These are phyloP conservation scores for Symbiotaphrina buchneri DNA, from an alignment of 495 filamentous ascomycete species.

Conservation along the genomic window DNA sequence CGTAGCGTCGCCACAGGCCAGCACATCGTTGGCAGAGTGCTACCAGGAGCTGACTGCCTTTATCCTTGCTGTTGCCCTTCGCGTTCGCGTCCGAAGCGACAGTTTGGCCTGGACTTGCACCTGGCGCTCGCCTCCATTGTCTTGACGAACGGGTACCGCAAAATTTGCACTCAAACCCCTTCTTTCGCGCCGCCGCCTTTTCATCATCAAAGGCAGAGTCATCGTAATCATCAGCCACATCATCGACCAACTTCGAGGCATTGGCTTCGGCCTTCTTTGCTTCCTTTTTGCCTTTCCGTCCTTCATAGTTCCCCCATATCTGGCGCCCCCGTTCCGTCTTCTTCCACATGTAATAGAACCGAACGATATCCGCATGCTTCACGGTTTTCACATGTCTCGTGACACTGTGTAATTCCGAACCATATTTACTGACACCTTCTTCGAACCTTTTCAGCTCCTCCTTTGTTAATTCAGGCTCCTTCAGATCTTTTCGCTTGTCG, in stretches of 20 bases:
- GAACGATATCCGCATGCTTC: conserved; percentile 53
- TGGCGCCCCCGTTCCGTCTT: conserved; percentile 68
- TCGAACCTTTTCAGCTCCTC: conserved; percentile 78
- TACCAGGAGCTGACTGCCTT: conserved; percentile 49
- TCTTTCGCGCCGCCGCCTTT: conserved; percentile 59
- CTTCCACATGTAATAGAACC: conserved; percentile 97
- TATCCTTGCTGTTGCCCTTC: conserved; percentile 38
- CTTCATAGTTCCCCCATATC: conserved; percentile 76
- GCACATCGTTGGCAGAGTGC: conserved; percentile 82
- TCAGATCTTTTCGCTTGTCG: conserved; percentile 51
- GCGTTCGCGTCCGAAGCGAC: conserved; percentile 41
- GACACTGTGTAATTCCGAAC: conserved; percentile 70
- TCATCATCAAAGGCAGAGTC: conserved; percentile 91
- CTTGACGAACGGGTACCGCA: conserved; percentile 56
- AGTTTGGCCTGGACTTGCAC: conserved; percentile 43
- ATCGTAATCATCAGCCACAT: conserved; percentile 80
- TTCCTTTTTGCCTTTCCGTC: conserved; percentile 73
- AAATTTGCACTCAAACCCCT: conserved; percentile 86
- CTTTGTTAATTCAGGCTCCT: conserved; percentile 59
- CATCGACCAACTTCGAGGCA: conserved; percentile 59
- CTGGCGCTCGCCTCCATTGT: conserved; percentile 83
- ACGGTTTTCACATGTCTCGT: conserved; percentile 71
- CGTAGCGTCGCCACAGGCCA: conserved; percentile 81
- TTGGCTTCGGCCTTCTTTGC: conserved; percentile 30
- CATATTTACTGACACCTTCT: conserved; percentile 75